Evolutionary conservation across 768 basidiomycete species (phyloP).

Genomic region (Trametes villosa): DNA sequence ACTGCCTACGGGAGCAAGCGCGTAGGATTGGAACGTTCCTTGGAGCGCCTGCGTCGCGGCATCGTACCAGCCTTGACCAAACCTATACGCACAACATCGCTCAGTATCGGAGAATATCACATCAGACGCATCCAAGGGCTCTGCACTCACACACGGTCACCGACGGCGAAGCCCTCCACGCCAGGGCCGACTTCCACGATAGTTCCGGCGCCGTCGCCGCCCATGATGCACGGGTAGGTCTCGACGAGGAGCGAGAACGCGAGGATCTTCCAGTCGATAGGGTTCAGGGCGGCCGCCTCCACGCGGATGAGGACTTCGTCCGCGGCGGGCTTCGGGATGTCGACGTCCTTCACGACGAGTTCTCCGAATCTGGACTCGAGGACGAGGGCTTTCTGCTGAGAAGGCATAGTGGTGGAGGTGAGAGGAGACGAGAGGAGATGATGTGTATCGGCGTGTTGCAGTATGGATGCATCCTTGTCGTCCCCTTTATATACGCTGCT

Average conservation of each 20-base stretch:
- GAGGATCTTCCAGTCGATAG: constrained; percentile 41
- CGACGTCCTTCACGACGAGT: constrained; percentile 8
- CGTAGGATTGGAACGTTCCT: constrained; percentile 11
- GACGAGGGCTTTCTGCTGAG: constrained; percentile 26
- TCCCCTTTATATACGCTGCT: not conserved
- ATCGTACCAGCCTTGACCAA: not conserved
- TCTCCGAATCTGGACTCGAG: constrained; percentile 13
- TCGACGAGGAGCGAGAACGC: constrained; percentile 35
- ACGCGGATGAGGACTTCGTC: constrained; percentile 37
- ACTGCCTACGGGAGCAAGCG: not conserved
- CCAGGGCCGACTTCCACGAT: constrained; percentile 44
- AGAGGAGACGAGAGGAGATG: not conserved
- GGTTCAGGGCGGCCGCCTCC: constrained; percentile 36
- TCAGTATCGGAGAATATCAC: too few species aligned
- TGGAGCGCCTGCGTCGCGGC: not conserved
- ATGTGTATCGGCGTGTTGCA: not conserved
- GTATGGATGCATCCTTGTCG: not conserved
- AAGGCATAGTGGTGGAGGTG: not conserved
- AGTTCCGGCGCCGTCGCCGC: constrained; percentile 44
- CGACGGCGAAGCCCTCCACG: constrained; percentile 32
- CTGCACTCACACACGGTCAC: constrained; percentile 10
- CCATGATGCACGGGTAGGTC: constrained; percentile 44
- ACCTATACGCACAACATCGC: not conserved
- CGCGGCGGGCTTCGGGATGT: constrained; percentile 16
- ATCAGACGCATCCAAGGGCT: not conserved